A percentile compares a stretch with the other conserved stretches of the same genome.
phyloP scores from a whole-genome alignment of 495 filamentous ascomycete genomes.

The Hyaloscypha bicolor region DNA sequence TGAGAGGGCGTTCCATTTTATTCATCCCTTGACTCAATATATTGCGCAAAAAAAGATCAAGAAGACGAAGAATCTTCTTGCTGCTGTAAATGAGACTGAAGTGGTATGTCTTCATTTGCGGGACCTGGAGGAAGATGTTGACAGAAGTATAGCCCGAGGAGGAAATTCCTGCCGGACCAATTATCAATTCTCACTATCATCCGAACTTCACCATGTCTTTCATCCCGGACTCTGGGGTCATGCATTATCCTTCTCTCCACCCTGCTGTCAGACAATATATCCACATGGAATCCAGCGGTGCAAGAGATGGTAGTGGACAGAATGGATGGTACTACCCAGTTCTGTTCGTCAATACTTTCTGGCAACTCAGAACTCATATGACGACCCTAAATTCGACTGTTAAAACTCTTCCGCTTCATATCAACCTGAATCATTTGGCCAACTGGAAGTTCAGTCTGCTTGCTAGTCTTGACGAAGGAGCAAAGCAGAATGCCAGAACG shows the following conservation, averaged over 20 bases:
- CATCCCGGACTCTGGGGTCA: constrained; percentile 75
- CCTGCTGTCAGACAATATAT: constrained; percentile 77
- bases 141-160: constrained; percentile 31
- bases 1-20: constrained; percentile 76
- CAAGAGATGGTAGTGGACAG: constrained; percentile 76
- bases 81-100: constrained; percentile 52
- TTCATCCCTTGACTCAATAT: constrained; percentile 84
- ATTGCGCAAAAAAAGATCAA: constrained; percentile 86
- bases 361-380: constrained; percentile 93
- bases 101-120: constrained; percentile 34
- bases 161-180: constrained; percentile 59
- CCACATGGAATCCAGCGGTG: constrained; percentile 71
- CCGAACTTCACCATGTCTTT: constrained; percentile 90
- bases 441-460: constrained; percentile 93
- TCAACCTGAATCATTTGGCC: constrained; percentile 76
- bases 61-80: constrained; percentile 89
- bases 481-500: constrained; percentile 76
- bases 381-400: constrained; percentile 90
- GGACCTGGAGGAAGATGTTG: constrained; percentile 22
- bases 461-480: constrained; percentile 81
- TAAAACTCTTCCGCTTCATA: constrained; percentile 76
- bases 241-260: constrained; percentile 66
- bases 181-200: constrained; percentile 87
- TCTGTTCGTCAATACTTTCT: constrained; percentile 92
- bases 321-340: constrained; percentile 98